Evolutionary conservation across 352 stramenopile genomes (phyloP).

Genomic region (Globisporangium barbulae): DNA sequence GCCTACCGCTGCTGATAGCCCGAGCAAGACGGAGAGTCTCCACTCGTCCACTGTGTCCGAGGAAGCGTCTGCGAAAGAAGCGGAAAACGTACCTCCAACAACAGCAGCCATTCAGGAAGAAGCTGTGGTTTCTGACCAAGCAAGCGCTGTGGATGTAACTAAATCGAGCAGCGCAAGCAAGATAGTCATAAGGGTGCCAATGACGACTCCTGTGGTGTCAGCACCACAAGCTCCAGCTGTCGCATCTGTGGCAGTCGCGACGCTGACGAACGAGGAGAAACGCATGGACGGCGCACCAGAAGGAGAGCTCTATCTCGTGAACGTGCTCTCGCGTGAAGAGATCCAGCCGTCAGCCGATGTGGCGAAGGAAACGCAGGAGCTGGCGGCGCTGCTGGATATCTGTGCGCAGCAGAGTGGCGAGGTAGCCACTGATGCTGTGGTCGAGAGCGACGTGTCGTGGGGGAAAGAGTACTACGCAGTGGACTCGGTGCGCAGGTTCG

Average conservation of each 20-base stretch:
- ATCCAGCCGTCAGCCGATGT: slow-evolving; percentile 34
- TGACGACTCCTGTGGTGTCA: background rate
- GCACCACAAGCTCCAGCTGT: background rate
- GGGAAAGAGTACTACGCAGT: slow-evolving; percentile 39
- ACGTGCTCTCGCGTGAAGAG: slow-evolving; percentile 40
- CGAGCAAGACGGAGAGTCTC: background rate
- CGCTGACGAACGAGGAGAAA: slow-evolving; percentile 30
- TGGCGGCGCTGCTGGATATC: slow-evolving; percentile 31
- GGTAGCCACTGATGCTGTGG: background rate
- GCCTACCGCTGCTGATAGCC: background rate
- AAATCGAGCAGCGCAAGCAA: slow-evolving; percentile 1
- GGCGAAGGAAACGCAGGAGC: slow-evolving; percentile 22
- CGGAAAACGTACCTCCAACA: slow-evolving; percentile 2
- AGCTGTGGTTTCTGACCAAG: background rate
- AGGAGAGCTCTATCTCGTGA: slow-evolving; percentile 58
- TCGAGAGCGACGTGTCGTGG: slow-evolving; percentile 27
- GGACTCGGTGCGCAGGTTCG: slow-evolving; percentile 40
- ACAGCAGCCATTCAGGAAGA: background rate
- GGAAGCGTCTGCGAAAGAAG: slow-evolving; percentile 1
- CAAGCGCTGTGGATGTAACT: no score
- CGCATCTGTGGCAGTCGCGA: slow-evolving; percentile 15
- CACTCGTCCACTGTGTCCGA: background rate
- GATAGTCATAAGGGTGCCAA: background rate
- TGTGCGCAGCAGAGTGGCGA: slow-evolving; percentile 9
- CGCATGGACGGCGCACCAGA: slow-evolving; percentile 46